Evolutionary conservation across 1,139 yeast genomes (phyloP), one percentile per base, ranked within the genome.

Genomic region (Blastobotrys serpentis): DNA sequence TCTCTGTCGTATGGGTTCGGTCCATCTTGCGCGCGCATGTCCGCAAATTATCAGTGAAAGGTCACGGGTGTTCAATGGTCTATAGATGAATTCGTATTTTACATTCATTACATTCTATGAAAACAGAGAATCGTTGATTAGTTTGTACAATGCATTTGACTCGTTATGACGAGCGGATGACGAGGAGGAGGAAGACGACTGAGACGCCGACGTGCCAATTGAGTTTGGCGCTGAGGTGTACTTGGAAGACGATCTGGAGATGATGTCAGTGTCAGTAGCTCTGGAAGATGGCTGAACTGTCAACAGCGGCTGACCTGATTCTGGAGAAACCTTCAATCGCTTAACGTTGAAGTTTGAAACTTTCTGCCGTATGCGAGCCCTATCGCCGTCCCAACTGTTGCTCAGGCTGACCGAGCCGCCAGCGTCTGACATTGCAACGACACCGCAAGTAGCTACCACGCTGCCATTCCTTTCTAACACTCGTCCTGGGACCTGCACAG

Each of bases 371-470:
- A 33, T 33, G 19, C 37, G 37, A 17, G 21, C 16, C 11, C 13
- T 33, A n/a, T 33, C 37, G 10, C 22, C 37, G 14, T 29, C n/a
- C 37, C 17, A 14, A 11, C 22, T 33, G 22, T 14, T 33, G 13
- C 37, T 33, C 10, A 33, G 19, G 18, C 22, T 33, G 21, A 17
- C 16, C 5, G 37, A 33, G 21, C 37, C 37, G 5, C 46, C 42
- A 21, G 36, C 16, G 18, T 48, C 52, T 4, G 46, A 34, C 30
- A 37, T 29, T 7, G 49, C 55, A 13, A 53, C 45, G 13, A 57
- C 37, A 5, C 60, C 60, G 2, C 50, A 52, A 2, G 55, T 48
- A 7, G 53, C 54, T 2, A 52, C 57, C 10, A 42, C 40, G 6
- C 46, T 42, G 1, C 55, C 57, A 16, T 17, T 42, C 17, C 33